phyloP scores from a whole-genome alignment of 805 yeast species.

The Kazachstania kunashirensis region DNA sequence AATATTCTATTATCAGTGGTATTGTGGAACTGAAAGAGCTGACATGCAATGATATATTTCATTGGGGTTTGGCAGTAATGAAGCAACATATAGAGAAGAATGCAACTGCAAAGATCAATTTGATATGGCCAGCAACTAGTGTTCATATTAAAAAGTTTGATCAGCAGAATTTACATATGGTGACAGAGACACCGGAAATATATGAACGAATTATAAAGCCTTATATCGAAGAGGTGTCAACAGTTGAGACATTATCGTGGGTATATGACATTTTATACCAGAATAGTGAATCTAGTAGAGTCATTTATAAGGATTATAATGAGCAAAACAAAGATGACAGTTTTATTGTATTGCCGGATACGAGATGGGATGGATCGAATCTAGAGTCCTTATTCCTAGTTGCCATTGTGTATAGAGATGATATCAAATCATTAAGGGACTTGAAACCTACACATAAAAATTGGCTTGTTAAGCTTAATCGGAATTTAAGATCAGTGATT shows the following conservation, averaged over 20 bases:
- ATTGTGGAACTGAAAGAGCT: conserved; percentile 29
- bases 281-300: conserved; percentile 77
- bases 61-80: conserved; percentile 61
- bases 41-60: conserved; percentile 75
- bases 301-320: conserved; percentile 49
- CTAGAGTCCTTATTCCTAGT: conserved; percentile 66
- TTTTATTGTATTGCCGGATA: conserved; percentile 83
- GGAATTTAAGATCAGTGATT: conserved; percentile 40
- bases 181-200: conserved; percentile 73
- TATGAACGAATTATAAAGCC: conserved; percentile 58
- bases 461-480: conserved; percentile 43
- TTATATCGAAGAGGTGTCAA: conserved; percentile 58
- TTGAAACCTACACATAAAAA: conserved; percentile 47
- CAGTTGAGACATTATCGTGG: conserved; percentile 80
- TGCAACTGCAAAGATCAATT: conserved; percentile 62
- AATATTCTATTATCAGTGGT: conserved; percentile 24
- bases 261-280: conserved; percentile 73
- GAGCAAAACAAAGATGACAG: conserved; percentile 46
- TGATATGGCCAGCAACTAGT: conserved; percentile 84
- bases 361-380: conserved; percentile 88
- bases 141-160: conserved; percentile 72
- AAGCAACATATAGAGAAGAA: conserved; percentile 34
- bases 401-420: conserved; percentile 60
- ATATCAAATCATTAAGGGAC: conserved; percentile 70
- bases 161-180: conserved; percentile 48